Evolutionary conservation across 1,139 yeast genomes (phyloP).

Genomic region (Kurtzmaniella quercitrusa): DNA sequence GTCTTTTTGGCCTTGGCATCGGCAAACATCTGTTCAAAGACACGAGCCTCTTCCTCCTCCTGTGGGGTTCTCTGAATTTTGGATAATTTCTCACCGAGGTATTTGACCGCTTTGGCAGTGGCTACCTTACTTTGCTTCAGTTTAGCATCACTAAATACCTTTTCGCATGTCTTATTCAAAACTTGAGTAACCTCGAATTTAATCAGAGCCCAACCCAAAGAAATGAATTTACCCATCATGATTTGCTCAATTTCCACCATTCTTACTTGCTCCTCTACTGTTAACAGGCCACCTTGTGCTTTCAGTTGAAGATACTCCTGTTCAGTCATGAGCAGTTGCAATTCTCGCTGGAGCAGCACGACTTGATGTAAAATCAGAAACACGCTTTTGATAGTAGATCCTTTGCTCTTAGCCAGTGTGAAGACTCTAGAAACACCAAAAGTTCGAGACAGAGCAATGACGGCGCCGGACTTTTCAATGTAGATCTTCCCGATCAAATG

Average conservation of each 20-base stretch:
- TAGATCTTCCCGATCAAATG: slow-evolving; percentile 65
- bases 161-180: slow-evolving; percentile 61
- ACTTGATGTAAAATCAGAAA: slow-evolving; percentile 39
- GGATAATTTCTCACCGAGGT: slow-evolving; percentile 54
- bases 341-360: slow-evolving; percentile 38
- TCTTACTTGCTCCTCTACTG: slow-evolving; percentile 44
- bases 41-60: slow-evolving; percentile 78
- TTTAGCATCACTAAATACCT: slow-evolving; percentile 53
- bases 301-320: slow-evolving; percentile 40
- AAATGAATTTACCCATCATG: slow-evolving; percentile 69
- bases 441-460: slow-evolving; percentile 34
- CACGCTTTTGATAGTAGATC: slow-evolving; percentile 37
- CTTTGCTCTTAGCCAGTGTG: slow-evolving; percentile 42
- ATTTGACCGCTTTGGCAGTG: slow-evolving; percentile 59
- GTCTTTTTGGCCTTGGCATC: slow-evolving; percentile 57
- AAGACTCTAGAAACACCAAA: slow-evolving; percentile 51
- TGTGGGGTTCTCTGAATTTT: slow-evolving; percentile 58
- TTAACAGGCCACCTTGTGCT: slow-evolving; percentile 26
- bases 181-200: slow-evolving; percentile 70
- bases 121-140: slow-evolving; percentile 47
- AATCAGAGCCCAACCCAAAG: slow-evolving; percentile 78
- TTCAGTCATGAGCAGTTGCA: slow-evolving; percentile 42
- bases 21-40: slow-evolving; percentile 83
- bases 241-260: slow-evolving; percentile 62
- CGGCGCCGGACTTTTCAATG: slow-evolving; percentile 50